phyloP scores from a whole-genome alignment of 805 yeast genomes.

The Phaffomyces thermotolerans region DNA sequence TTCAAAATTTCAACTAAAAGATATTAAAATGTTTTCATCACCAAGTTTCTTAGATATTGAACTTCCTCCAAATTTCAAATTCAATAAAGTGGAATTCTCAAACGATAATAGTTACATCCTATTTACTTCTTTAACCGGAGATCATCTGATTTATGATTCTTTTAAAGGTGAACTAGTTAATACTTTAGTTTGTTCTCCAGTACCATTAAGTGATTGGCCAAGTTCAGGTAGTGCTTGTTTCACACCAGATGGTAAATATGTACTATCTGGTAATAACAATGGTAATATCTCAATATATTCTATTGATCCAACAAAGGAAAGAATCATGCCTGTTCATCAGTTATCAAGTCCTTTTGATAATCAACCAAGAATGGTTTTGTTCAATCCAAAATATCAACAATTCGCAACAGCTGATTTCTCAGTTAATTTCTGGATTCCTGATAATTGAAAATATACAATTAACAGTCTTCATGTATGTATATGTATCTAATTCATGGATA shows the following conservation, averaged over 20 bases:
- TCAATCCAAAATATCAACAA: slow-evolving; percentile 32
- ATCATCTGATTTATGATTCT: slow-evolving; percentile 63
- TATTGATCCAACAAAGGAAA: slow-evolving; percentile 20
- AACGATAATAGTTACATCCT: slow-evolving; percentile 65
- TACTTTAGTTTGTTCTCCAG: slow-evolving; percentile 23
- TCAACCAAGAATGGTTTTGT: slow-evolving; percentile 32
- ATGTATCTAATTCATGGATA: slow-evolving; percentile 6
- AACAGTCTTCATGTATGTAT: too few species aligned
- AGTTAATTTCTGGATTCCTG: slow-evolving; percentile 21
- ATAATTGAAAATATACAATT: not conserved
- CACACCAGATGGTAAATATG: slow-evolving; percentile 60
- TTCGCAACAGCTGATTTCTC: slow-evolving; percentile 18
- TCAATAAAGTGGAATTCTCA: slow-evolving; percentile 72
- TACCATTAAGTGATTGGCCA: slow-evolving; percentile 34
- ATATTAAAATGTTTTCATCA: slow-evolving; percentile 47
- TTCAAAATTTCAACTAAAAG: slow-evolving; percentile 50
- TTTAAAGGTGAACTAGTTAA: slow-evolving; percentile 49
- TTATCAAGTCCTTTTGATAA: slow-evolving; percentile 22
- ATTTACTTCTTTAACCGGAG: slow-evolving; percentile 47
- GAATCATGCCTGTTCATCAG: slow-evolving; percentile 16
- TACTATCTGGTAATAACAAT: slow-evolving; percentile 53
- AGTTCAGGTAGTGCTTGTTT: slow-evolving; percentile 52
- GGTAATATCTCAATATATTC: slow-evolving; percentile 51
- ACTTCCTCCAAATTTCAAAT: slow-evolving; percentile 31
- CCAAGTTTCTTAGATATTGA: slow-evolving; percentile 46